Base-by-base conservation (phyloP, 2,329 filamentous ascomycete genomes). In the Penicillium hordei region DNA sequence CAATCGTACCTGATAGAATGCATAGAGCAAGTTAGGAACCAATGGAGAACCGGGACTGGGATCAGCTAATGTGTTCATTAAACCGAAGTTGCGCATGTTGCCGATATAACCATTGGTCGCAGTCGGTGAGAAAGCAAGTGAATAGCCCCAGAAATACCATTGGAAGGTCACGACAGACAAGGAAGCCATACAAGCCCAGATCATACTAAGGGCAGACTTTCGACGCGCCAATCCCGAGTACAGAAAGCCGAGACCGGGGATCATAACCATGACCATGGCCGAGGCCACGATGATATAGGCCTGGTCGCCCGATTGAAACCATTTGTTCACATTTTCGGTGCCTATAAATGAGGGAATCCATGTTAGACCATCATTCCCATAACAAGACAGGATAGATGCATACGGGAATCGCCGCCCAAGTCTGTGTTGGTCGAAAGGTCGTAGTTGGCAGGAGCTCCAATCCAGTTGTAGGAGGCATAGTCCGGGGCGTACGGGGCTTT, bases 71-170 rank as follows among this genome's bases (percentile, higher is more conserved):
- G 91, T 91, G 71, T 92, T 90, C 82, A 86, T 88, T 68, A 99
- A 83, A 60, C 92, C 94, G 68, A 97, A 96, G 76, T 95, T 90
- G 67, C 87, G 83, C 55, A 99, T 79, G 74, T 97, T 86, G 55
- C 94, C 94, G 71, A 99, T 97, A 79, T 90, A 97, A 52, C 90
- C 89, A 78, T 90, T 97, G 65, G 85, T 91, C 5, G 88, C 90
- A 15, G 86, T 86, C 43, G 84, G 82, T 70, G 90, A 94, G 78
- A 97, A 97, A 52, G 93, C 93, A 60, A 99, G 82, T 15, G 93
- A 96, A 77, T 96, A 99, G 38, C 94, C 94, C 93, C 94, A 97
- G 76, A 99, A 97, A 72, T 97, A 97, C 94, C 94, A 99, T 80
- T 99, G 94, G 81, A 99, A 97, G 56, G 90, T 89, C 74, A 97